Evolutionary conservation across 225 moss, liverwort and hornwort genomes (phyloP).

Genomic region (Sphagnum contortum): DNA sequence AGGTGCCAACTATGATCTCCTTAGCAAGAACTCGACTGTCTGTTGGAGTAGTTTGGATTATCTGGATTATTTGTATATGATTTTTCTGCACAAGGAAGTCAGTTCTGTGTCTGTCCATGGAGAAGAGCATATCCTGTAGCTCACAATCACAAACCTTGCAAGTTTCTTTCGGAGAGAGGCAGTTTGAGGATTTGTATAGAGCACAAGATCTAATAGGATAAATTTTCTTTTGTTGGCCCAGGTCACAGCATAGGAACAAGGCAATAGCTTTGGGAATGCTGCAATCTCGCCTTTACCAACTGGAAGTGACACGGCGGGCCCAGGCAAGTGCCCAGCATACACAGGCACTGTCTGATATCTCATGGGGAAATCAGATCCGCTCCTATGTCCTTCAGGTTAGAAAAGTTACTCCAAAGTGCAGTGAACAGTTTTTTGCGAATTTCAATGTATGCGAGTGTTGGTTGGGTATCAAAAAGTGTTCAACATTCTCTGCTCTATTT

Average conservation of each 20-base stretch:
- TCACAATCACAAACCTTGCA: too few species aligned
- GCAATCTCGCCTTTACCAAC: constrained; percentile 73
- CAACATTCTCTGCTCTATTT: too few species aligned
- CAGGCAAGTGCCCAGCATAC: constrained; percentile 75
- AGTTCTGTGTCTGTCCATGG: too few species aligned
- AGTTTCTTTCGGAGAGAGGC: too few species aligned
- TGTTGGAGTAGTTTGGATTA: too few species aligned
- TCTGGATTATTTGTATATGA: too few species aligned
- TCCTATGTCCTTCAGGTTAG: constrained; percentile 86
- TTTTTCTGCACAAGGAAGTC: too few species aligned
- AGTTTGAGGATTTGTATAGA: too few species aligned
- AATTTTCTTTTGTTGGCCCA: constrained; percentile 8
- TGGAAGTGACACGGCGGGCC: constrained; percentile 72
- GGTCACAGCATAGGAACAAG: constrained; percentile 95
- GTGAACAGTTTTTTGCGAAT: not conserved
- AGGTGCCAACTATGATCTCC: constrained; percentile 24
- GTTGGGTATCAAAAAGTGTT: too few species aligned
- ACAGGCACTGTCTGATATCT: constrained; percentile 62
- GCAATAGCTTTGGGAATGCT: constrained; percentile 71
- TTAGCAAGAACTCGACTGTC: too few species aligned
- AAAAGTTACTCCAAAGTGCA: not conserved
- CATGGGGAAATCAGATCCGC: constrained; percentile 95
- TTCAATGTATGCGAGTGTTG: not conserved
- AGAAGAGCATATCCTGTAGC: too few species aligned
- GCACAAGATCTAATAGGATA: too few species aligned